A percentile compares a stretch with the other conserved stretches of the same genome.
These are phyloP conservation scores for Myochromella boudieri DNA, from an alignment of 768 basidiomycete genomes.

Conservation along the genomic window DNA sequence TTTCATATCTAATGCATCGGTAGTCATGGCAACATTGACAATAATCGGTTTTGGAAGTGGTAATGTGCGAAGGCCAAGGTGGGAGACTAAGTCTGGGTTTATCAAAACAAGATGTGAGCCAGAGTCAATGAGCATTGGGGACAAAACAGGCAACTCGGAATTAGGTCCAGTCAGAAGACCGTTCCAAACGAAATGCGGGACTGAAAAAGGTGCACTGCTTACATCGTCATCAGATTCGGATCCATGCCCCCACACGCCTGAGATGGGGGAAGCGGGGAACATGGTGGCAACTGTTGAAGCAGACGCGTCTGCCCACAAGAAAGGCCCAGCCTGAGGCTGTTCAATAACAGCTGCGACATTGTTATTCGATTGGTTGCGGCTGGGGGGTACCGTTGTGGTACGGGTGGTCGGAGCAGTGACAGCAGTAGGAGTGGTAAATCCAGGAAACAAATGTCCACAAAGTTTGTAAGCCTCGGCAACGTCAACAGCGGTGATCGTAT, in stretches of 20 bases:
- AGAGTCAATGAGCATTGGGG: conserved; percentile 25
- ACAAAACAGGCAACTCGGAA: not conserved
- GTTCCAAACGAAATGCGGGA: not conserved
- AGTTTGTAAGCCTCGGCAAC: not conserved
- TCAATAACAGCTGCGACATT: conserved; percentile 12
- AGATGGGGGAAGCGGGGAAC: not conserved
- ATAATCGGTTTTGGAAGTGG: no score
- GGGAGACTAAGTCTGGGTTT: conserved; percentile 17
- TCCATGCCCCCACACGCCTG: not conserved
- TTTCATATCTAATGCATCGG: no score
- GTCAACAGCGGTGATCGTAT: conserved; percentile 9
- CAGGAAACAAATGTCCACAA: no score
- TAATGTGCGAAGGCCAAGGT: conserved; percentile 10
- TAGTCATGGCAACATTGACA: conserved; percentile 3
- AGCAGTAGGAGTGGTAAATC: not conserved
- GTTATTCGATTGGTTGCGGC: not conserved
- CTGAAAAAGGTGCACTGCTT: not conserved
- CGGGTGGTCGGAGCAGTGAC: not conserved
- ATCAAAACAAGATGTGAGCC: conserved; percentile 33
- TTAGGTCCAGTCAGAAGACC: not conserved
- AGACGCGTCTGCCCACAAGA: conserved; percentile 10
- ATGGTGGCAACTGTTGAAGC: conserved; percentile 21
- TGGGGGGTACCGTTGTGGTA: no score
- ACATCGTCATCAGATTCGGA: not conserved
- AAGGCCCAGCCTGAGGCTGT: conserved; percentile 12